Conservation (phyloP, 2,329 filamentous ascomycete species). For the Geosmithia morbida region DNA sequence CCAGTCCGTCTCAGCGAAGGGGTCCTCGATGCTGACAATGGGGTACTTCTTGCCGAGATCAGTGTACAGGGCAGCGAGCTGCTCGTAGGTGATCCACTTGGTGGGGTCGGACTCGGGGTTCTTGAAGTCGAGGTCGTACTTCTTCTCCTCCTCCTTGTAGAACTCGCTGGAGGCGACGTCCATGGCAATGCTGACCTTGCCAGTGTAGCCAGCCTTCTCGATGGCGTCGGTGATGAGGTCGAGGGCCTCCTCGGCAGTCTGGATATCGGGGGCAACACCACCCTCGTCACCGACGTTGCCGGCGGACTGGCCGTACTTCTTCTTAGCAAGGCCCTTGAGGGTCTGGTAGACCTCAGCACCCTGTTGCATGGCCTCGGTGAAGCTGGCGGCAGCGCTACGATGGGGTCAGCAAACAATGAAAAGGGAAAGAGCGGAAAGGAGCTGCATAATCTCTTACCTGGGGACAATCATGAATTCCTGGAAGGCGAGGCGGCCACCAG, state of each 20-base stretch:
- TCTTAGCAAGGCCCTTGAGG: conserved; percentile 93
- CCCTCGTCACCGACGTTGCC: conserved; percentile 99
- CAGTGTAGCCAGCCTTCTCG: conserved; percentile 87
- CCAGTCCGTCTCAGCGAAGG: conserved; percentile 99
- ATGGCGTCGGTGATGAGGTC: conserved; percentile 93
- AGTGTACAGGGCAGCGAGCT: conserved; percentile 87
- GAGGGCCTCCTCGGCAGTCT: conserved; percentile 91
- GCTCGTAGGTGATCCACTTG: conserved; percentile 99
- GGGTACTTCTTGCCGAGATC: conserved; percentile 86
- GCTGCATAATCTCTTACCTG: conserved; percentile 33
- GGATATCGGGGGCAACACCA: conserved; percentile 97
- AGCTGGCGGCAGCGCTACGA: conserved; percentile 58
- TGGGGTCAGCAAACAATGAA: conserved; percentile 4
- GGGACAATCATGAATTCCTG: conserved; percentile 96
- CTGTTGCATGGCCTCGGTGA: conserved; percentile 92
- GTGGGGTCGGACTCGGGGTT: conserved; percentile 90
- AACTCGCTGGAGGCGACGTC: conserved; percentile 98
- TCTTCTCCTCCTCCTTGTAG: conserved; percentile 96
- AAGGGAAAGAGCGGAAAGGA: background rate
- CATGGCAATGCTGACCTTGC: conserved; percentile 96
- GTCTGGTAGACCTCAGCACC: conserved; percentile 97
- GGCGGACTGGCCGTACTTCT: conserved; percentile 97
- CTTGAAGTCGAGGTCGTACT: conserved; percentile 99
- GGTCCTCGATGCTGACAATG: conserved; percentile 97
- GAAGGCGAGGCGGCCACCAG: conserved; percentile 88